Evolutionary conservation across 495 filamentous ascomycete species (phyloP), one percentile per base, ranked within the genome.

Genomic region (Penicillium goetzii): DNA sequence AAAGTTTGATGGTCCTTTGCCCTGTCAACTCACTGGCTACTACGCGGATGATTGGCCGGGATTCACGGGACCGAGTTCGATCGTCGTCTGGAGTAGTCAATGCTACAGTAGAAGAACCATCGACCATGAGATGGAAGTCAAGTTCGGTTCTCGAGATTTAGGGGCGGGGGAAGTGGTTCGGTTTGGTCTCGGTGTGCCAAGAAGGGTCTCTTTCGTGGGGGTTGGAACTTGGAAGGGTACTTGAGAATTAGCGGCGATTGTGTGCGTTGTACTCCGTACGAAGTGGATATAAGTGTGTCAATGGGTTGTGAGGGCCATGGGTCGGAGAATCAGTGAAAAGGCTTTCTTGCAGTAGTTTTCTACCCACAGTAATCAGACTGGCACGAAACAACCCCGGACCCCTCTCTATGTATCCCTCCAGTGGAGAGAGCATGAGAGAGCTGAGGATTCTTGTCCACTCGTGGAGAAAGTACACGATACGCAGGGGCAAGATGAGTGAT

Each of bases 1-100:
- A 64, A 56, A 60, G 51, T 64, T 64, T 60, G 47, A 36, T 40
- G 61, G 61, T 36, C 14, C 40, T 47, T 28, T 56, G 17, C 47
- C 21, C 47, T 53, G 26, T 52, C 28, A 38, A 36, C 30, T 59
- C 17, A 43, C n/a, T 25, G 45, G 30, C 11, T 28, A 12, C 56
- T 36, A 49, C 55, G 40, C 38, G 23, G 26, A 14, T 38, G 30
- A 67, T 64, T 64, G 61, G 57, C 26, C 14, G 30, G 51, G 41
- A 38, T 26, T 26, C 21, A 40, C 60, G 60, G 32, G 40, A 40
- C 19, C 26, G 26, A 30, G 3, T 23, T 9, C 26, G 36, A 54
- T 32, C 49, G 21, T 28, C 23, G 14, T 33, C 28, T 61, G 26
- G 38, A 55, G 52, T 55, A 26, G 11, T 28, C 23, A 43, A 15